Base-by-base conservation (phyloP, 2,329 filamentous ascomycete species). In the Bisporella sp. region DNA sequence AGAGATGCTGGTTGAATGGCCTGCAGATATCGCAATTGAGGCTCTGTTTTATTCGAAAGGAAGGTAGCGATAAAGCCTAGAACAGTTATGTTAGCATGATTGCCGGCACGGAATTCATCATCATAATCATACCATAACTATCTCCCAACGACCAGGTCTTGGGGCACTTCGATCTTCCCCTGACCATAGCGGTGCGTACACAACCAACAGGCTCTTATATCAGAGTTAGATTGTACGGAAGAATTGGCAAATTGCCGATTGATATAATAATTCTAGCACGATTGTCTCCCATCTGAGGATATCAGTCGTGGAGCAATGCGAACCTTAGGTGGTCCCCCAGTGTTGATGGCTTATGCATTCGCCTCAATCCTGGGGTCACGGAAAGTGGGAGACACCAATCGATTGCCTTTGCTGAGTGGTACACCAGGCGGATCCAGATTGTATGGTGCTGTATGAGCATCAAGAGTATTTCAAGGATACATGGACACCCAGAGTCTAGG, bases 31-130 rank as follows among this genome's bases (percentile, higher is more conserved):
- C 41, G 41, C 21, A 3, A 21, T 21, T 21, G 21, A 21, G 21
- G 21, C 2, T 21, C 21, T 21, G 21, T 21, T 21, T 42, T 48
- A 32, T 47, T 58, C 37, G 51, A 47, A 31, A 65, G 47, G 41
- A 61, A 65, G 8, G 54, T 57, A 28, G 61, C 56, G 46, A 66
- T 65, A 46, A 65, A 64, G 42, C 59, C 62, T 63, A 44, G 9
- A 31, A 29, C 31, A 42, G n/a, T 39, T 32, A n/a, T 29, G 21
- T 56, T 41, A 53, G 53, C 44, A 49, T 49, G 21, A 35, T 11
- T 29, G 21, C n/a, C 21, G 21, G 11, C 29, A 8, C 6, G 11
- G 42, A 37, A 13, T 49, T 33, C 31, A 29, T 28, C 12, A 30
- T 5, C 12, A 13, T 8, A 40, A 28, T 45, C 42, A 11, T 59